These are phyloP conservation scores for Leccinum pachyderme DNA, from an alignment of 1,284 basidiomycete species.

Conservation along the genomic window DNA sequence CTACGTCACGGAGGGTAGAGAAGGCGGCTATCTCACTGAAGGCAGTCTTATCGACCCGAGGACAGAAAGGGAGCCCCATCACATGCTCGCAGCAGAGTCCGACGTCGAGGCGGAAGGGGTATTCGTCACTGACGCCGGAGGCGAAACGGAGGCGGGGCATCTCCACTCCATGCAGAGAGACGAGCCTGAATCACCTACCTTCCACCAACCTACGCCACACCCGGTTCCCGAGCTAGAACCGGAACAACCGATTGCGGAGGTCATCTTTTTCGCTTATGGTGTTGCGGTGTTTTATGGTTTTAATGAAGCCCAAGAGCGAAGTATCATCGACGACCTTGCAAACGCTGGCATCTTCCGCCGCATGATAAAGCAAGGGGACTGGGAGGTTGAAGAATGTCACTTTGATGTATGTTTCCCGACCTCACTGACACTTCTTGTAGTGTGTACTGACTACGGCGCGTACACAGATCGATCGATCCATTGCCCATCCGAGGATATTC, in stretches of 20 bases:
- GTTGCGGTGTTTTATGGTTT: conserved; percentile 90
- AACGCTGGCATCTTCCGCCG: conserved; percentile 66
- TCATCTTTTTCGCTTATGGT: conserved; percentile 83
- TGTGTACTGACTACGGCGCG: neutral
- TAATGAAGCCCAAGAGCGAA: conserved; percentile 69
- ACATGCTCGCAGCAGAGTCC: conserved; percentile 8
- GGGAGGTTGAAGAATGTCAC: conserved; percentile 91
- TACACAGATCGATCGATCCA: conserved; percentile 76
- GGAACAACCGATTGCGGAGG: conserved; percentile 68
- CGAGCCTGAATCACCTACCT: neutral
- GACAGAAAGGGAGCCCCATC: conserved; percentile 3
- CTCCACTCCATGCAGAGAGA: neutral
- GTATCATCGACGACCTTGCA: conserved; percentile 81
- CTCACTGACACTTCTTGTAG: neutral
- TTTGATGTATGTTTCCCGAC: conserved; percentile 56
- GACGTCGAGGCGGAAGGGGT: conserved; percentile 17
- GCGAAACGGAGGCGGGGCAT: conserved; percentile 16
- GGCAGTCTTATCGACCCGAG: conserved; percentile 15
- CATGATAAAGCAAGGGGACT: conserved; percentile 62
- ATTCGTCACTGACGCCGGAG: conserved; percentile 14
- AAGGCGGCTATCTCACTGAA: conserved; percentile 27
- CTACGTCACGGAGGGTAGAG: conserved; percentile 26
- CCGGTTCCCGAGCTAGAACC: conserved; percentile 16
- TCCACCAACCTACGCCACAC: conserved; percentile 1
- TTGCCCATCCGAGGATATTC: conserved; percentile 85